Evolutionary conservation across 192 early-diverging fungal species (phyloP).

Genomic region (Umbelopsis isabellina): DNA sequence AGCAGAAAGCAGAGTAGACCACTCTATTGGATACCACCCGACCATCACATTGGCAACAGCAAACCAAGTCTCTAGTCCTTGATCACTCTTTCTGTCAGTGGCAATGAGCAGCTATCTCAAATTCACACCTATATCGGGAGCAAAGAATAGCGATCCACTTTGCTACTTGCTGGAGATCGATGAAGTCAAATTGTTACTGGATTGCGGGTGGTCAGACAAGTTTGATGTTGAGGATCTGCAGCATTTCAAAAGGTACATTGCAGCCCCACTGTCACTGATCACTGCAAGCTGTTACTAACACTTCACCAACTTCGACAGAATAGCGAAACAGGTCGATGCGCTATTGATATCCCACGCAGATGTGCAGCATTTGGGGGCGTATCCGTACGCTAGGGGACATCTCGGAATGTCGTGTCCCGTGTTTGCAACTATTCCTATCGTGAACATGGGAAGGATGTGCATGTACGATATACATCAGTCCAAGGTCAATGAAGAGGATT

Average conservation of each 20-base stretch:
- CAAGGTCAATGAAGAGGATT: slow-evolving; percentile 68
- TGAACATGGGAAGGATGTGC: slow-evolving; percentile 87
- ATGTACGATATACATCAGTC: slow-evolving; percentile 82
- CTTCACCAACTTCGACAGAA: slow-evolving; percentile 44
- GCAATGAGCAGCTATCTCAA: slow-evolving; percentile 60
- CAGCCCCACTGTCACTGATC: too few relatives aligned
- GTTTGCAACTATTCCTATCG: slow-evolving; percentile 90
- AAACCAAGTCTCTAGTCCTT: too few relatives aligned
- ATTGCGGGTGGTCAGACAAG: slow-evolving; percentile 89
- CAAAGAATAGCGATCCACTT: slow-evolving; percentile 80
- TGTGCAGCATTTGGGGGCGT: slow-evolving; percentile 85
- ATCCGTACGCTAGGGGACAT: slow-evolving; percentile 74
- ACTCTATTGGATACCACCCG: too few relatives aligned
- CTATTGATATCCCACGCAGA: slow-evolving; percentile 91
- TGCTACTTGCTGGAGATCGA: slow-evolving; percentile 94
- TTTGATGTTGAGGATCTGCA: slow-evolving; percentile 74
- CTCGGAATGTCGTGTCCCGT: slow-evolving; percentile 85
- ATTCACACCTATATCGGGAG: slow-evolving; percentile 88
- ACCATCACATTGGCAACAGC: too few relatives aligned
- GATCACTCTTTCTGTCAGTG: slow-evolving; percentile 5
- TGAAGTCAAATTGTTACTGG: slow-evolving; percentile 88
- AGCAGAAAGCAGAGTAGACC: too few relatives aligned
- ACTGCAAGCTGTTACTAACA: background rate
- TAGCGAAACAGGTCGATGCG: slow-evolving; percentile 88
- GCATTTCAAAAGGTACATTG: slow-evolving; percentile 64